These are phyloP conservation scores for Saccharomyces hybrid DNA, from an alignment of 1,139 yeast species.

Conservation along the genomic window DNA sequence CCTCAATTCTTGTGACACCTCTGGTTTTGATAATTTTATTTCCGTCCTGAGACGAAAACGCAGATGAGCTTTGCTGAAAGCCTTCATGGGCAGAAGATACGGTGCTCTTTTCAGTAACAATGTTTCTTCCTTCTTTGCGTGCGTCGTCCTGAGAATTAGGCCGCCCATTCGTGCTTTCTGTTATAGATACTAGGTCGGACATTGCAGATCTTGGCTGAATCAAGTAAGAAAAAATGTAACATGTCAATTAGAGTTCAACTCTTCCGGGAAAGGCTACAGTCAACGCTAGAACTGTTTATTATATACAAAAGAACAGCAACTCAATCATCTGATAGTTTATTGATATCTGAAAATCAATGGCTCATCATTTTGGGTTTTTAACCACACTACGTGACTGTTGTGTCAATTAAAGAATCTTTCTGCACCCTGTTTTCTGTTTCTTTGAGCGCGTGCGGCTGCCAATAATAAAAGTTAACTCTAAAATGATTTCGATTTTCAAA, in stretches of 20 bases:
- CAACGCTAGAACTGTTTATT: too few relatives aligned
- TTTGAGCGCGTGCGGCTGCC: too few relatives aligned
- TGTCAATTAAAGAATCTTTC: too few relatives aligned
- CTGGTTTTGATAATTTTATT: slow-evolving; percentile 20
- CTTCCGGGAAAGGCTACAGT: neutral
- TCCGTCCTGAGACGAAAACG: neutral
- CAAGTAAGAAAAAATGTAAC: too few relatives aligned
- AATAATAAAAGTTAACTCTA: too few relatives aligned
- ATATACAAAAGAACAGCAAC: too few relatives aligned
- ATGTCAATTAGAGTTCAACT: neutral
- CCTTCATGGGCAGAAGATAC: neutral
- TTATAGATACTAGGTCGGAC: neutral
- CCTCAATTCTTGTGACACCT: slow-evolving; percentile 33
- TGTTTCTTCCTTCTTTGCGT: neutral
- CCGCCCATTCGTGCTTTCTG: neutral
- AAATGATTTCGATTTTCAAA: too few relatives aligned
- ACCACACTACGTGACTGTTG: too few relatives aligned
- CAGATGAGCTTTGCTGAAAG: neutral
- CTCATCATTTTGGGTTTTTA: too few relatives aligned
- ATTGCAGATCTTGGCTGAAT: neutral
- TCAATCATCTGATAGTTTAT: too few relatives aligned
- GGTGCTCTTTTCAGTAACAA: neutral
- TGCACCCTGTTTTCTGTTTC: too few relatives aligned
- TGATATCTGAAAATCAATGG: too few relatives aligned
- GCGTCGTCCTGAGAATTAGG: neutral